Evolutionary conservation across 176 grass and related monocot genomes (phyloP).

Genomic region (Ananas comosus): DNA sequence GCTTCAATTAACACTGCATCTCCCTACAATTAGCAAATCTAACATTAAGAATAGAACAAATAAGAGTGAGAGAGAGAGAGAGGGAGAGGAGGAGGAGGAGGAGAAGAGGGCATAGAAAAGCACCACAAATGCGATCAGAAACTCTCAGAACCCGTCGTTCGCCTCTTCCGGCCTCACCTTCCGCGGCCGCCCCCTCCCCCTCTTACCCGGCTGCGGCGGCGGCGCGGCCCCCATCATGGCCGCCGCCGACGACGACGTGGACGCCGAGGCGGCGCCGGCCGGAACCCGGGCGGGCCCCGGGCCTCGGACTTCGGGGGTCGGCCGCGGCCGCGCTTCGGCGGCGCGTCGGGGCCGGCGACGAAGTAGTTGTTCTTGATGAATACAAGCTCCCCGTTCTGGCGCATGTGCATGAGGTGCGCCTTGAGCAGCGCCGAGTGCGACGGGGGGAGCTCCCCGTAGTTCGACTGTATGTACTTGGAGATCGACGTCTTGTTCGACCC

Average conservation of each 20-base stretch:
- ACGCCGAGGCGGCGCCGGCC: not conserved
- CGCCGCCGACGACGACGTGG: not conserved
- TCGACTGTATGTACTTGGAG: conserved; percentile 9
- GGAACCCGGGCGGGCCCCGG: not conserved
- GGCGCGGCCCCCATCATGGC: not conserved
- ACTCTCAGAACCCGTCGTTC: too few species aligned
- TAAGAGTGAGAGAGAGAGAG: too few species aligned
- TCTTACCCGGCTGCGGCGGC: not conserved
- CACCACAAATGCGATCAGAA: too few species aligned
- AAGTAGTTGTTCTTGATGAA: conserved; percentile 15
- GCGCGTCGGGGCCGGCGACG: not conserved
- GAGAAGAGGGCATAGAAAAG: too few species aligned
- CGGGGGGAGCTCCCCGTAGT: not conserved
- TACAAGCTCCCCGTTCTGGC: not conserved
- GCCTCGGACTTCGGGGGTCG: conserved; percentile 1
- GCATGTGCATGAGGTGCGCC: conserved; percentile 10
- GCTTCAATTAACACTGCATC: too few species aligned
- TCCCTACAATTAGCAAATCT: too few species aligned
- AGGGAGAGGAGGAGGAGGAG: too few species aligned
- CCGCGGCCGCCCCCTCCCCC: not conserved
- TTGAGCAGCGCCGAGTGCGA: conserved; percentile 10
- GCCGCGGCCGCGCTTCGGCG: conserved; percentile 21
- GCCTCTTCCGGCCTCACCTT: not conserved
- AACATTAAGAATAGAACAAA: too few species aligned
- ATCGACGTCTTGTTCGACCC: conserved; percentile 9